Evolutionary conservation across 2,329 filamentous ascomycete genomes (phyloP).

Genomic region (Seiridium cupressi): DNA sequence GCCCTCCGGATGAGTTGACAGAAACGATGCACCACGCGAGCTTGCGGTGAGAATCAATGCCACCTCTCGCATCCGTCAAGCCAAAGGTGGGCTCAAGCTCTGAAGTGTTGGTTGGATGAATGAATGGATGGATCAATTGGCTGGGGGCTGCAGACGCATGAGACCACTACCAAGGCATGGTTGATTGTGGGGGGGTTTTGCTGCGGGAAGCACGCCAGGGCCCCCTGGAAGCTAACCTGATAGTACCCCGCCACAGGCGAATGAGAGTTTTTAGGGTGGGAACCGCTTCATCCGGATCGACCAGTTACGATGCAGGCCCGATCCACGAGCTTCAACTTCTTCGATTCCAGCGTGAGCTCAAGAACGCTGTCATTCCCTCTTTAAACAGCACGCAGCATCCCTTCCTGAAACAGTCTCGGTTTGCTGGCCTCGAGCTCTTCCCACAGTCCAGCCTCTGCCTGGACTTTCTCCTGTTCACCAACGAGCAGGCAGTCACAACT

Average conservation of each 20-base stretch:
- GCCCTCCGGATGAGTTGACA: no score
- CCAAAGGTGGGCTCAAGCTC: no score
- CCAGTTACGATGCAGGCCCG: slow-evolving; percentile 1
- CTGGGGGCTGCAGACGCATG: no score
- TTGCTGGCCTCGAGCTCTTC: not conserved
- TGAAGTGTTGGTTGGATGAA: no score
- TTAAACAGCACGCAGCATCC: not conserved
- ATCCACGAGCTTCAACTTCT: slow-evolving; percentile 6
- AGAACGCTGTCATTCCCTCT: not conserved
- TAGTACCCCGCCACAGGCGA: not conserved
- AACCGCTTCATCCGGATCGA: not conserved
- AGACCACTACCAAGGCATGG: no score
- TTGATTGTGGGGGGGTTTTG: not conserved
- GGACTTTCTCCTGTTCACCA: not conserved
- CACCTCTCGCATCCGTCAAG: no score
- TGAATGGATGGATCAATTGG: no score
- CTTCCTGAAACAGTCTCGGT: not conserved
- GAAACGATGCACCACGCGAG: no score
- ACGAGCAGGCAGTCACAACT: not conserved
- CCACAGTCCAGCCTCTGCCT: not conserved
- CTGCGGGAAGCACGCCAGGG: not conserved
- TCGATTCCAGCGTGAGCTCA: not conserved
- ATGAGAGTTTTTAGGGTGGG: not conserved
- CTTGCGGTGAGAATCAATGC: no score
- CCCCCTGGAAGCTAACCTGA: not conserved